Conservation (phyloP, 2,329 filamentous ascomycete species). For the Fusarium albidum region DNA sequence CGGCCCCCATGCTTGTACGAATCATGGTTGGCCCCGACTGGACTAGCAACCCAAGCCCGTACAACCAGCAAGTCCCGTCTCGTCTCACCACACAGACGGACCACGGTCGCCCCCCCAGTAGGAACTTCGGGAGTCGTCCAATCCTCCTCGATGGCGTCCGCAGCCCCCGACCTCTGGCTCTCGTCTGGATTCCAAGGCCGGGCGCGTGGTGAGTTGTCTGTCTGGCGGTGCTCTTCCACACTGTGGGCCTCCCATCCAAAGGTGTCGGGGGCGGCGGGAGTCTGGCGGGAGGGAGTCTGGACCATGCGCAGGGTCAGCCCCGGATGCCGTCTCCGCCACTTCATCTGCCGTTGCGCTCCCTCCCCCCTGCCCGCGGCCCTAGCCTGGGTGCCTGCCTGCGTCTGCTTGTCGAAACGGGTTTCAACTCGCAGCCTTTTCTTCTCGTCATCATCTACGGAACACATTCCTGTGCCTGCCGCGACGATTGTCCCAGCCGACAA, state of each 20-base stretch:
- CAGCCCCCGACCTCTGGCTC: background rate
- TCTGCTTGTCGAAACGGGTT: constrained; percentile 4
- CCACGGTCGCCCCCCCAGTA: constrained; percentile 25
- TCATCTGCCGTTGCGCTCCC: constrained; percentile 36
- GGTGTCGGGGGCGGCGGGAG: constrained; percentile 19
- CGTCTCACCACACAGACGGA: constrained; percentile 36
- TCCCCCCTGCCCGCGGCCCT: constrained; percentile 26
- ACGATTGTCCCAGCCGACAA: constrained; percentile 9
- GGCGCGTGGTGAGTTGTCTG: constrained; percentile 4
- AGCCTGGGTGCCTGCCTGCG: constrained; percentile 12
- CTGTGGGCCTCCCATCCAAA: constrained; percentile 25
- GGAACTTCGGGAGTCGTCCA: constrained; percentile 18
- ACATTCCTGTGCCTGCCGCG: constrained; percentile 3
- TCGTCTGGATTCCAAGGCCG: background rate
- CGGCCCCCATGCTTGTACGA: constrained; percentile 31
- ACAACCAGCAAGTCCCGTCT: constrained; percentile 27
- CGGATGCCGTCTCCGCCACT: constrained; percentile 39
- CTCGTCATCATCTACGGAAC: constrained; percentile 10
- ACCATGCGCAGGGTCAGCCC: constrained; percentile 37
- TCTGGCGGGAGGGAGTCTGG: constrained; percentile 28
- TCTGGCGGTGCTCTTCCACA: constrained; percentile 16
- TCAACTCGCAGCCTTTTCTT: constrained; percentile 13
- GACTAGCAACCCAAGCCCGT: constrained; percentile 32
- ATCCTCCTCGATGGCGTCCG: constrained; percentile 10
- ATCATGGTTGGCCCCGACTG: constrained; percentile 24